A percentile compares a stretch with the other conserved stretches of the same genome.
Evolutionary conservation across 768 basidiomycete species (phyloP).

Genomic region (Clavaria fumosa): DNA sequence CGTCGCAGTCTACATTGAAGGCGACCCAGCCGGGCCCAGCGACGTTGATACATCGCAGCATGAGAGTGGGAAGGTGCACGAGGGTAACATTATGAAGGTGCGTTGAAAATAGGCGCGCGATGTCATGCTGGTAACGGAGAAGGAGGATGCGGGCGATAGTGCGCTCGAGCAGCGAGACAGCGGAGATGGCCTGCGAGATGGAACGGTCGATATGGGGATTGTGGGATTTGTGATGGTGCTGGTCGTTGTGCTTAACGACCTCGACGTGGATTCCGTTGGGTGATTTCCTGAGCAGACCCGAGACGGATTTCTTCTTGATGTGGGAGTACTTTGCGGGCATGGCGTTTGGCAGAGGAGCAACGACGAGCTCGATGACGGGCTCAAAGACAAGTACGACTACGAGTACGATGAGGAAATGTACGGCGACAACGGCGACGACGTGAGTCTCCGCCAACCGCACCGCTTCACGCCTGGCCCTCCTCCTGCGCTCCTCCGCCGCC

Average conservation of each 20-base stretch:
- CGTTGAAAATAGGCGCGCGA: slow-evolving; percentile 59
- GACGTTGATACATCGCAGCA: slow-evolving; percentile 46
- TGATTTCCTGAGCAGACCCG: slow-evolving; percentile 32
- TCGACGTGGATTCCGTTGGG: slow-evolving; percentile 9
- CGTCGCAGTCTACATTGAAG: slow-evolving; percentile 48
- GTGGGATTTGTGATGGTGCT: slow-evolving; percentile 21
- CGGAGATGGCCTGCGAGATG: slow-evolving; percentile 39
- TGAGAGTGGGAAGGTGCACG: slow-evolving; percentile 50
- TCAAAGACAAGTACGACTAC: neutral
- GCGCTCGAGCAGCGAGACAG: slow-evolving; percentile 53
- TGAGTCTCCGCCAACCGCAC: no score
- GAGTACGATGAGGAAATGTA: neutral
- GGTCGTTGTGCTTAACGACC: slow-evolving; percentile 19
- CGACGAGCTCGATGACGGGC: neutral
- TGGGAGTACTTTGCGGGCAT: slow-evolving; percentile 68
- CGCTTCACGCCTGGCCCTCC: neutral
- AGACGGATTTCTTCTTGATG: slow-evolving; percentile 46
- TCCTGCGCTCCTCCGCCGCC: slow-evolving; percentile 10
- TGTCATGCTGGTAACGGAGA: slow-evolving; percentile 59
- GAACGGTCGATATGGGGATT: slow-evolving; percentile 38
- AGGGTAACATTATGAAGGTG: slow-evolving; percentile 49
- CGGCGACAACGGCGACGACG: no score
- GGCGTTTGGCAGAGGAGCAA: neutral
- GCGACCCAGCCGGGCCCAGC: slow-evolving; percentile 57
- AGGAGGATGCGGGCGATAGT: slow-evolving; percentile 54